Evolutionary conservation across 257 asterid species (phyloP), one percentile per base, ranked within the genome.

Genomic region (Solanum rostratum): DNA sequence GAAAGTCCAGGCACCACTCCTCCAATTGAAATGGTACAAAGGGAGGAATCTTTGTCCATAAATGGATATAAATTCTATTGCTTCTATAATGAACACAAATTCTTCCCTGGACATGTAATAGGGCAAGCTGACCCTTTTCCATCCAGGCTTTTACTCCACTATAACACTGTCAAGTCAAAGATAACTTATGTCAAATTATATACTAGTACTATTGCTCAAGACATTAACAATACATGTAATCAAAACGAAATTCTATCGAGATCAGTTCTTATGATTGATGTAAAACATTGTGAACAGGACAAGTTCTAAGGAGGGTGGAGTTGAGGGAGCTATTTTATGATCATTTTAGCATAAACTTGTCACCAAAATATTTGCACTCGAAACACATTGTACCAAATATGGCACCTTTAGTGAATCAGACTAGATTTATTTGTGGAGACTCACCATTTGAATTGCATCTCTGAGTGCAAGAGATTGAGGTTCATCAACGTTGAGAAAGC

Each of bases 51-150:
- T 86, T 37, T 88, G 92, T 14, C 94, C 92, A 2, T 91, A 90
- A 2, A 81, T 49, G 6, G 91, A 88, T 60, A 90, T 29, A 86
- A 90, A 92, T 73, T 92, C 94, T 4, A 91, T 73, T 43, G 93
- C 89, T 50, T 87, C 76, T 6, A 92, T 55, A 84, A 90, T 88
- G 87, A 92, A 90, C 46, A 88, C 88, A 24, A 90, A 84, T 86
- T 90, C 93, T 63, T 88, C 92, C 82, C 50, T 50, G 6, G 46
- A 78, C 82, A 78, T 50, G 63, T 78, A 78, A 41, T 78, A 78
- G 24, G 93, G 92, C 50, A 92, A 90, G 88, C 92, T 92, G 86
- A 90, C 91, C 55, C 95, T 87, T 79, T 93, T 87, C 95, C 93
- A 92, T 82, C 95, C 95, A 0, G 92, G 92, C 88, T n/a, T 92